Evolutionary conservation across 2,329 filamentous ascomycete genomes (phyloP).

Genomic region (Albophoma yamanashiensis): DNA sequence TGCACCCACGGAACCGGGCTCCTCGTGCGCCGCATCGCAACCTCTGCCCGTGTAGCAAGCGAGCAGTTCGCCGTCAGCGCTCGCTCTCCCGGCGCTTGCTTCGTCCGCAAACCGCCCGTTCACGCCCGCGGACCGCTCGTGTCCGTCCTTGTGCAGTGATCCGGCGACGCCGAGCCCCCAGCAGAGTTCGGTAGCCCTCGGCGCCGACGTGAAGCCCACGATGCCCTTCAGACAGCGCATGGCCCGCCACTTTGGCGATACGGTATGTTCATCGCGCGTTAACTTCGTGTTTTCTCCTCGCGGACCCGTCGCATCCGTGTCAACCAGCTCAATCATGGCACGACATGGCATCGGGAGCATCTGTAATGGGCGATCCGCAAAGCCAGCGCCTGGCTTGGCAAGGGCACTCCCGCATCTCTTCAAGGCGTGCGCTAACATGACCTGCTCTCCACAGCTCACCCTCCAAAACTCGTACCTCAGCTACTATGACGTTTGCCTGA

Average conservation of each 20-base stretch:
- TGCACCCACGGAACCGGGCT: neutral
- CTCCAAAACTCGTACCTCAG: conserved; percentile 27
- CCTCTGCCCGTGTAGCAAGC: neutral
- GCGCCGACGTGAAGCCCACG: conserved; percentile 3
- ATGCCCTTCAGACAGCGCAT: conserved; percentile 31
- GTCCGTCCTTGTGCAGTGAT: neutral
- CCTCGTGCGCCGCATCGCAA: neutral
- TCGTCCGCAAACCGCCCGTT: conserved; percentile 2
- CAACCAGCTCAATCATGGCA: neutral
- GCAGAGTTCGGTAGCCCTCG: neutral
- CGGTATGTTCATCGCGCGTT: conserved; percentile 21
- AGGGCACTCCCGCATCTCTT: neutral
- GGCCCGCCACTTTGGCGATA: conserved; percentile 36
- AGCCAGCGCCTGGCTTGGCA: neutral
- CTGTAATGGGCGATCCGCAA: neutral
- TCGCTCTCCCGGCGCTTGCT: conserved; percentile 4
- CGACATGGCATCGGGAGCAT: neutral
- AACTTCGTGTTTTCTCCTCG: neutral
- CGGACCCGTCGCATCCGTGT: neutral
- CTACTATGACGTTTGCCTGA: conserved; percentile 44
- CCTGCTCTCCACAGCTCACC: conserved; percentile 32
- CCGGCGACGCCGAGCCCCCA: neutral
- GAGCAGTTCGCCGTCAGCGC: conserved; percentile 2
- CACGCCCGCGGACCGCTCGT: conserved; percentile 1
- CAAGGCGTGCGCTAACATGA: neutral